Evolutionary conservation across 225 moss, liverwort and hornwort genomes (phyloP).

Genomic region (Ulota crispa): DNA sequence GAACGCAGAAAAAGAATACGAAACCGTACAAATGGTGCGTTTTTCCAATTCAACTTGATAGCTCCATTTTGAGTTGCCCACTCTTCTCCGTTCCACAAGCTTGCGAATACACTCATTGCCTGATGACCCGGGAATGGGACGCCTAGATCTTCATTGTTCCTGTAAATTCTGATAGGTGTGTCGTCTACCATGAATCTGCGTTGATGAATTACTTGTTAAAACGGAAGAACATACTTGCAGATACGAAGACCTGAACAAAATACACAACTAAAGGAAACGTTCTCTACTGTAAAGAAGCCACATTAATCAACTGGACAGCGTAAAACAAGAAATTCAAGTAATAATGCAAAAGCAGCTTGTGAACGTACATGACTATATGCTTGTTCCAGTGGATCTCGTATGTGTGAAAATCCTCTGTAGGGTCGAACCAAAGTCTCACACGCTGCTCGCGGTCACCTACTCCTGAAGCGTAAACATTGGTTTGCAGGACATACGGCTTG

Average conservation of each 20-base stretch:
- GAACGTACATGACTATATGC: constrained; percentile 52
- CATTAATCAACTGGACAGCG: not conserved
- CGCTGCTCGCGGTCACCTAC: constrained; percentile 64
- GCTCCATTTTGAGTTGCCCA: constrained; percentile 71
- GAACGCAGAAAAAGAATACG: not conserved
- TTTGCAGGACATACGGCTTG: constrained; percentile 57
- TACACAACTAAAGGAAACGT: not conserved
- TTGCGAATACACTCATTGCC: constrained; percentile 60
- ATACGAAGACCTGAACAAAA: not conserved
- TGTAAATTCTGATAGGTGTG: constrained; percentile 59
- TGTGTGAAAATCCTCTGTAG: constrained; percentile 56
- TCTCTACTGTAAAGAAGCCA: not conserved
- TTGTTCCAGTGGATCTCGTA: constrained; percentile 54
- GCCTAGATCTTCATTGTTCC: constrained; percentile 50
- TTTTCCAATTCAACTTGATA: constrained; percentile 57
- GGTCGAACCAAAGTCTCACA: constrained; percentile 62
- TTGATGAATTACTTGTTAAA: constrained; percentile 1
- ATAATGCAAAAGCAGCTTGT: not conserved
- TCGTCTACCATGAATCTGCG: constrained; percentile 58
- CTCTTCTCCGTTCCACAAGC: constrained; percentile 65
- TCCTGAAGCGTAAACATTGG: constrained; percentile 59
- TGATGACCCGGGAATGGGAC: constrained; percentile 49
- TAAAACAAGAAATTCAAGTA: not conserved
- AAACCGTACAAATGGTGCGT: constrained; percentile 47
- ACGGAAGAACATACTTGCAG: not conserved